phyloP scores from a whole-genome alignment of 352 stramenopile species.

The Poterioochromonas sp. region DNA sequence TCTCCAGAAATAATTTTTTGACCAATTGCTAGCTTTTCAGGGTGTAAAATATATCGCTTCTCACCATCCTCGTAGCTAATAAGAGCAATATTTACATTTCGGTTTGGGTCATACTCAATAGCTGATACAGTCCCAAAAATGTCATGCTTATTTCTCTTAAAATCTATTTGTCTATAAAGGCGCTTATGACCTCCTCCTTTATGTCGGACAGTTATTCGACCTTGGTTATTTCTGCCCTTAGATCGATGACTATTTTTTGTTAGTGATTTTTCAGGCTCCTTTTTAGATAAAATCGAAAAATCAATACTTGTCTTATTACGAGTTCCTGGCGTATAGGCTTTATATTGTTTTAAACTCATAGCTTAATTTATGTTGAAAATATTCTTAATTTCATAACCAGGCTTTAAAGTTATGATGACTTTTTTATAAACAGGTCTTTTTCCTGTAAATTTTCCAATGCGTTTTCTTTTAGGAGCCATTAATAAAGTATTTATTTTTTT shows the following conservation, averaged over 20 bases:
- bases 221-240: conserved; percentile 44
- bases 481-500: conserved; percentile 21
- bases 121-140: conserved; percentile 43
- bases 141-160: conserved; percentile 45
- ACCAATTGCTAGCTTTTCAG: conserved; percentile 44
- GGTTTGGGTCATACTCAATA: conserved; percentile 49
- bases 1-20: conserved; percentile 36
- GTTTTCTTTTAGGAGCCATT: conserved; percentile 43
- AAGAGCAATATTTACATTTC: conserved; percentile 45
- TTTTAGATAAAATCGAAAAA: conserved; percentile 41
- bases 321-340: conserved; percentile 30
- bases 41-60: conserved; percentile 47
- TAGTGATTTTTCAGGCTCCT: conserved; percentile 42
- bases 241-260: conserved; percentile 36
- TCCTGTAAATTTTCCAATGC: conserved; percentile 39
- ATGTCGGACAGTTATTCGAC: conserved; percentile 47
- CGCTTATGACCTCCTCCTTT: conserved; percentile 45
- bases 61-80: conserved; percentile 42
- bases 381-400: conserved; percentile 36
- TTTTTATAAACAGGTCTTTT: conserved; percentile 38
- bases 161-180: conserved; percentile 46
- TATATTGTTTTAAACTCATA: conserved; percentile 23
- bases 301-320: conserved; percentile 17
- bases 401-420: conserved; percentile 38
- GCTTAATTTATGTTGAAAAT: conserved; percentile 9